Percentiles rank a stretch among this genome's conserved stretches.
These are phyloP conservation scores for Quercus lobata DNA, from an alignment of 331 rosid genomes.

Conservation along the genomic window DNA sequence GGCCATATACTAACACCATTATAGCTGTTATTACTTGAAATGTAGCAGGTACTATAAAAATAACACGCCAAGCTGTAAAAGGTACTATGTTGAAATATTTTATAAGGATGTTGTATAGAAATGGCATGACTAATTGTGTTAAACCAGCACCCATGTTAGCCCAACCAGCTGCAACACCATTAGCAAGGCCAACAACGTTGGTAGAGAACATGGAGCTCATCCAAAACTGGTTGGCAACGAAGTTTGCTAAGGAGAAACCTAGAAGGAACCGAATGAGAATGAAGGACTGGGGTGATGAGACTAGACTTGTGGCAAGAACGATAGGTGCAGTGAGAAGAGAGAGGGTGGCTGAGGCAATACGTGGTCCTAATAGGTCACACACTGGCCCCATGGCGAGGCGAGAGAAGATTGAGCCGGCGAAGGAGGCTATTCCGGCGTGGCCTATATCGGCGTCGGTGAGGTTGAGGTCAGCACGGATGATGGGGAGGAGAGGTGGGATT, in stretches of 20 bases:
- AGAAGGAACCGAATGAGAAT: conserved; percentile 43
- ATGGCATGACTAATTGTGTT: conserved; percentile 58
- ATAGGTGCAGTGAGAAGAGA: conserved; percentile 55
- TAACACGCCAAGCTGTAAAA: conserved; percentile 46
- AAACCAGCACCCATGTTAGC: conserved; percentile 55
- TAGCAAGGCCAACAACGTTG: conserved; percentile 47
- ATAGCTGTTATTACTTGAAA: conserved; percentile 35
- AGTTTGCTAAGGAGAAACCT: conserved; percentile 52
- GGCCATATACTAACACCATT: conserved; percentile 38
- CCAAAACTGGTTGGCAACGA: conserved; percentile 65
- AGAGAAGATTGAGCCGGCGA: conserved; percentile 55
- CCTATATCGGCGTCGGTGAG: conserved; percentile 41
- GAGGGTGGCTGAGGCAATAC: conserved; percentile 45
- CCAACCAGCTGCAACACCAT: conserved; percentile 65
- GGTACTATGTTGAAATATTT: conserved; percentile 25
- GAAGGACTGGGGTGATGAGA: conserved; percentile 37
- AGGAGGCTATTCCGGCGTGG: conserved; percentile 44
- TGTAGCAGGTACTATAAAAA: conserved; percentile 37
- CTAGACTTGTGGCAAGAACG: conserved; percentile 34
- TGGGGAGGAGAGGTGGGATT: conserved; percentile 58
- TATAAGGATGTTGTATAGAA: conserved; percentile 28
- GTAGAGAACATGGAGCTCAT: conserved; percentile 61
- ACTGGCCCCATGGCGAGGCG: conserved; percentile 61
- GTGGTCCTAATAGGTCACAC: conserved; percentile 54
- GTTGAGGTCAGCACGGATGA: conserved; percentile 49